A percentile compares a stretch with the other conserved stretches of the same genome.
Evolutionary conservation across 768 basidiomycete genomes (phyloP).

Genomic region (Kwoniella mangroviensis): DNA sequence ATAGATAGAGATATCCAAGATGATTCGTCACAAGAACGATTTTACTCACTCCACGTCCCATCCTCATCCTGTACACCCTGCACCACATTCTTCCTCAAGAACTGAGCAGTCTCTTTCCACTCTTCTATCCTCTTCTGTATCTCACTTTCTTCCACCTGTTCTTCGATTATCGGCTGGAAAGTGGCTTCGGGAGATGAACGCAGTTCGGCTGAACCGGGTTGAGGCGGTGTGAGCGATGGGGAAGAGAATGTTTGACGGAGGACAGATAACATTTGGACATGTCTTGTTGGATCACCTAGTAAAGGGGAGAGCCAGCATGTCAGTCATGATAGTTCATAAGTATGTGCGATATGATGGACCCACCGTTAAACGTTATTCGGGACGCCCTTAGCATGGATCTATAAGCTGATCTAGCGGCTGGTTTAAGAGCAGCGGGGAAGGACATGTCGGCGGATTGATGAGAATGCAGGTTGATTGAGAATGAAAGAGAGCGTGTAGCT

Average conservation of each 20-base stretch:
- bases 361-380: slow-evolving; percentile 49
- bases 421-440: slow-evolving; percentile 36
- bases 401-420: slow-evolving; percentile 45
- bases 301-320: neutral
- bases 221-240: slow-evolving; percentile 45
- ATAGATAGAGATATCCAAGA: too few relatives aligned
- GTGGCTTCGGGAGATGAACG: neutral
- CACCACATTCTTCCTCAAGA: slow-evolving; percentile 80
- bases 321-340: neutral
- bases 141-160: slow-evolving; percentile 10
- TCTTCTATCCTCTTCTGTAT: slow-evolving; percentile 58
- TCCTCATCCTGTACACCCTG: slow-evolving; percentile 68
- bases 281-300: slow-evolving; percentile 33
- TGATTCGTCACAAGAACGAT: too few relatives aligned
- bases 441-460: slow-evolving; percentile 20
- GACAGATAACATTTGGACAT: slow-evolving; percentile 31
- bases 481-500: too few relatives aligned
- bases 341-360: slow-evolving; percentile 8
- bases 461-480: neutral
- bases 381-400: slow-evolving; percentile 41
- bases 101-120: slow-evolving; percentile 72
- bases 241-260: slow-evolving; percentile 51
- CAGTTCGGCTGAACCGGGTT: slow-evolving; percentile 19
- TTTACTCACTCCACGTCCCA: slow-evolving; percentile 65
- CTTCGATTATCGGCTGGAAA: slow-evolving; percentile 2